Evolutionary conservation across 2,329 filamentous ascomycete species (phyloP), one percentile per base, ranked within the genome.

Genomic region (Paraphoma sp.): DNA sequence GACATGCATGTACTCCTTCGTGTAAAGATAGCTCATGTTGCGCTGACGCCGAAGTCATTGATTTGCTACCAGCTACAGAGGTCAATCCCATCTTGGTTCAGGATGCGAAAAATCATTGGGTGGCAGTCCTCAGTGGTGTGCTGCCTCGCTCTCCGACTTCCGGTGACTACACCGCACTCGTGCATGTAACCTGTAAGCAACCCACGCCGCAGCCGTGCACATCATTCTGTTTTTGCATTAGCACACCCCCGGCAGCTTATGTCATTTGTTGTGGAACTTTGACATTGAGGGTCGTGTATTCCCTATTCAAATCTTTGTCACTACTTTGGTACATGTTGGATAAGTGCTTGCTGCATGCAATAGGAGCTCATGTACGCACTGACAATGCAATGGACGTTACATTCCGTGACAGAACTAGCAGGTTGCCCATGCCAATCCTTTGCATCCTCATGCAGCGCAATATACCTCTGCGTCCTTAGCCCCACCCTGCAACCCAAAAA

Each of bases 391-490:
- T 46, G 23, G 36, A 46, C 36, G 50, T 52, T 52, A 52, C 50
- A 52, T 47, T 51, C 50, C 43, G 50, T 52, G 42, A 29, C 30
- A 51, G 5, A 23, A 23, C 23, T 23, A 23, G 23, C 23, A 23
- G 23, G 23, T 23, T 23, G 23, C 23, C 23, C 12, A 23, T 28
- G 47, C 47, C 18, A 29, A 7, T 18, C 12, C 12, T 33, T 41
- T 42, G 49, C 49, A 48, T 46, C 33, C 29, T 56, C 44, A 51
- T 56, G 46, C 46, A 44, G 46, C 50, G 45, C 23, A 52, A 56
- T 56, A 45, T 51, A 47, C 33, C 47, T 28, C 33, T 31, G 18
- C 18, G 14, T 43, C 44, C 43, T 38, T 29, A 17, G 4, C 23
- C 30, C 49, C 31, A 38, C 42, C 49, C 23, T 45, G 42, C 41